Base-by-base conservation (phyloP, 129 eudicot species). In the Ambrosia trifida region DNA sequence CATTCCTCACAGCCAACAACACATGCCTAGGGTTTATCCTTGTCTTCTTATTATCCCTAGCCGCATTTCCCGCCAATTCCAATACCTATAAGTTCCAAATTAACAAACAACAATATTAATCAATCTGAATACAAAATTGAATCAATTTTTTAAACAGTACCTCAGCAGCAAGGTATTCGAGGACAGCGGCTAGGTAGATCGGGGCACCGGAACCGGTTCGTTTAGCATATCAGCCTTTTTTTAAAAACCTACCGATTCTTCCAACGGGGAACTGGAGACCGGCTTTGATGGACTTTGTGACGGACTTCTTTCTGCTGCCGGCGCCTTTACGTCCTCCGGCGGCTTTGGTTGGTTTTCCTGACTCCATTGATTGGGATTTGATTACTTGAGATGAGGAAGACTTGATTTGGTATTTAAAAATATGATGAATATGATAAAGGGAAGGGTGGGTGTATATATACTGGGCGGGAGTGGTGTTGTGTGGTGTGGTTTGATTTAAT, bases 11-110 rank as follows among this genome's bases (percentile, higher is more conserved):
- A 2, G 84, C 84, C 76, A 80, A 28, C 38, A 16, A 77, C 28
- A 80, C 66, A 16, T 80, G 84, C 56, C 84, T 69, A 14, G 84
- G 84, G 18, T 54, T 70, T 17, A 80, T 74, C 32, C 72, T 51
- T 41, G 44, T 65, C 66, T 74, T 74, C 72, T 74, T 74, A 28
- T 74, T 74, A 31, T 74, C 79, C 41, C 79, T 52, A 0, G 79
- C 79, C 6, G 79, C 79, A 40, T 74, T 74, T 74, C 79, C 79
- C 0, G 72, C 79, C 57, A 74, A 40, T 53, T 74, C 79, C 72
- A 74, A 65, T 18, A 74, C 79, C 79, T 74, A 5, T 1, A 1
- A 40, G 0, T 4, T 11, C 16, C 28, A 1, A 40, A 10, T 16
- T 30, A 18, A 35, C 12, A 16, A 59, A 0, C 6, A 12, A 13